phyloP scores from a whole-genome alignment of 2,329 filamentous ascomycete genomes.

The Fusarium nodosum region DNA sequence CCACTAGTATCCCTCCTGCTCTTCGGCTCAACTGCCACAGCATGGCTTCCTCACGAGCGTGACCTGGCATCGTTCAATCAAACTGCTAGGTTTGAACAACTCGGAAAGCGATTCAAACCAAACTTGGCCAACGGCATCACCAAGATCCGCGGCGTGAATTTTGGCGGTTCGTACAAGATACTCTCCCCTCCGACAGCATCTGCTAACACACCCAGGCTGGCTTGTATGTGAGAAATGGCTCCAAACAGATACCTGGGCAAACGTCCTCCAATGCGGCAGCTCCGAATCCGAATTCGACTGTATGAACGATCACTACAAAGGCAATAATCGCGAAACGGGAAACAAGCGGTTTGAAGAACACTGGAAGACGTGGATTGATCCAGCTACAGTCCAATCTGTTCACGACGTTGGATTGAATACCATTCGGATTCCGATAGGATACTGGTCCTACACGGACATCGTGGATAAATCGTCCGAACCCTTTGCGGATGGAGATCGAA shows the following conservation, averaged over 20 bases:
- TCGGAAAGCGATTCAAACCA: constrained; percentile 35
- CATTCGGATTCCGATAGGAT: constrained; percentile 40
- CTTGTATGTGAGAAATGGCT: constrained; percentile 37
- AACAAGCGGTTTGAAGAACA: constrained; percentile 32
- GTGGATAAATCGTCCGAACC: constrained; percentile 36
- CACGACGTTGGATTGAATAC: constrained; percentile 41
- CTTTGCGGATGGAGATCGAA: constrained; percentile 31
- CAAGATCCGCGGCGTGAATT: constrained; percentile 40
- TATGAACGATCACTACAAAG: constrained; percentile 35
- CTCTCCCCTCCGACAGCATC: rapidly evolving
- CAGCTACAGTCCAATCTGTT: constrained; percentile 37
- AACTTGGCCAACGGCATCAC: constrained; percentile 13
- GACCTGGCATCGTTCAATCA: constrained; percentile 38
- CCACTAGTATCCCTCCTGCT: constrained; percentile 7
- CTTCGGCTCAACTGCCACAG: constrained; percentile 3
- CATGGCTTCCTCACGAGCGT: constrained; percentile 35
- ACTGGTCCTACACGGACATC: constrained; percentile 37
- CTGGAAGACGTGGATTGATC: constrained; percentile 38
- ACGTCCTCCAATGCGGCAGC: constrained; percentile 21
- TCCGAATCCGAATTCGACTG: constrained; percentile 38
- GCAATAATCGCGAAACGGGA: constrained; percentile 24
- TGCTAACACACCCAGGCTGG: constrained; percentile 11
- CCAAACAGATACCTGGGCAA: constrained; percentile 21
- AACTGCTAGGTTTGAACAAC: constrained; percentile 34
- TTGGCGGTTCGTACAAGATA: constrained; percentile 11